Evolutionary conservation across 1,284 basidiomycete species (phyloP), one percentile per base, ranked within the genome.

Genomic region (Malassezia obtusa): DNA sequence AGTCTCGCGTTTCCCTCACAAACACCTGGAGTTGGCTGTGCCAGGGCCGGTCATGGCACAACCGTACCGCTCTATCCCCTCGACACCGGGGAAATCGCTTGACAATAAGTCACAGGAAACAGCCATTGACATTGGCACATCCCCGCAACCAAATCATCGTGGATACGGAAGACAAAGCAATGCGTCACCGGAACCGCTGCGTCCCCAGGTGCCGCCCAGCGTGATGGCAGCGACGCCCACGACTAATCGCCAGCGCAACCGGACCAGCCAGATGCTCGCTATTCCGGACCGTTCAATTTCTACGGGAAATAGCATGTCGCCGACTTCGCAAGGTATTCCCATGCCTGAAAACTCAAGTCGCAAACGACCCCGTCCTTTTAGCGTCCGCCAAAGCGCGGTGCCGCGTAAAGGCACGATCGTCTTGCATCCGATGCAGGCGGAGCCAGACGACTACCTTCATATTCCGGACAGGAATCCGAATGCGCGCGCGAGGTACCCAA

Each of bases 381-480:
- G 32, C n/a, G 33, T 35, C 2, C 31, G 45, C n/a, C 21, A 46
- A 7, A 46, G 45, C 33, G 31, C 25, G n/a, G 30, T 28, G 26
- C 45, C 45, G 17, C 45, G 35, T 5, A 46, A 46, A 14, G 52
- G 52, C 14, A 35, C 44, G 5, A 49, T 56, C 3, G 44, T 43
- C 10, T 37, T 50, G 25, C 49, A 56, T 31, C 49, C 49, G 11
- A 58, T 49, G 49, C 52, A 58, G 22, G 49, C 52, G 10, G 67
- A 69, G n/a, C 58, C 61, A 4, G 67, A 69, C 41, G 67, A 69
- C 52, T 67, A 67, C 44, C 59, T 67, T 6, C 64, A 67, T 44
- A 40, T 58, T 21, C 63, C 60, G 43, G 60, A 61, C 37, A 50
- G 51, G 14, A 62, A 63, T 31, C 57, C 57, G 41, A 65, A 71